Evolutionary conservation across 2,329 filamentous ascomycete species (phyloP).

Genomic region (Emmonsia crescens): DNA sequence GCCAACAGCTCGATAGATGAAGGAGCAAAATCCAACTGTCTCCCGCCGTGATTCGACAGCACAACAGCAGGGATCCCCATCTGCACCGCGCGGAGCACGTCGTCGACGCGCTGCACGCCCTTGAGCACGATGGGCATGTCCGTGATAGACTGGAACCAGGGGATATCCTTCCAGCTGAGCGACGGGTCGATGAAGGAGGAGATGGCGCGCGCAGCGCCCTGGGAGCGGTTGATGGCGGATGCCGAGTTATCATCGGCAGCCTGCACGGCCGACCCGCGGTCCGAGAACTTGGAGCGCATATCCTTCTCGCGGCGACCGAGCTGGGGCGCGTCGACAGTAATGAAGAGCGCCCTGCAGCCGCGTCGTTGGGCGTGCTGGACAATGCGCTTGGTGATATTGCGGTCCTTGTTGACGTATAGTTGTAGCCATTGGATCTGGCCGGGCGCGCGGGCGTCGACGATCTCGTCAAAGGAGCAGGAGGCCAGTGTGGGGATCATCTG

Average conservation of each 20-base stretch:
- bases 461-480: constrained; percentile 95
- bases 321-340: constrained; percentile 95
- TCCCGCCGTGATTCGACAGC: constrained; percentile 88
- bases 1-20: constrained; percentile 84
- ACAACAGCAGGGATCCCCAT: constrained; percentile 79
- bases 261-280: constrained; percentile 75
- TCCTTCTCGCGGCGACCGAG: constrained; percentile 93
- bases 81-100: constrained; percentile 79
- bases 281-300: constrained; percentile 87
- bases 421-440: constrained; percentile 94
- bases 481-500: constrained; percentile 99
- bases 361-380: constrained; percentile 83
- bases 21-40: constrained; percentile 84
- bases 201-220: constrained; percentile 90
- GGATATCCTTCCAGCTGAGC: constrained; percentile 87
- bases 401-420: constrained; percentile 94
- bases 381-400: constrained; percentile 78
- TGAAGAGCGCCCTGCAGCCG: constrained; percentile 92
- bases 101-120: constrained; percentile 91
- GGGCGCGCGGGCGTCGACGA: constrained; percentile 68
- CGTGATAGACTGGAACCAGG: constrained; percentile 86
- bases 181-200: constrained; percentile 92
- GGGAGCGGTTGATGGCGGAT: constrained; percentile 60
- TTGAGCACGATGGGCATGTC: constrained; percentile 94
- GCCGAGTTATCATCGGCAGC: constrained; percentile 46